Conservation (phyloP, 2,329 filamentous ascomycete species). For the Monosporascus sp. region DNA sequence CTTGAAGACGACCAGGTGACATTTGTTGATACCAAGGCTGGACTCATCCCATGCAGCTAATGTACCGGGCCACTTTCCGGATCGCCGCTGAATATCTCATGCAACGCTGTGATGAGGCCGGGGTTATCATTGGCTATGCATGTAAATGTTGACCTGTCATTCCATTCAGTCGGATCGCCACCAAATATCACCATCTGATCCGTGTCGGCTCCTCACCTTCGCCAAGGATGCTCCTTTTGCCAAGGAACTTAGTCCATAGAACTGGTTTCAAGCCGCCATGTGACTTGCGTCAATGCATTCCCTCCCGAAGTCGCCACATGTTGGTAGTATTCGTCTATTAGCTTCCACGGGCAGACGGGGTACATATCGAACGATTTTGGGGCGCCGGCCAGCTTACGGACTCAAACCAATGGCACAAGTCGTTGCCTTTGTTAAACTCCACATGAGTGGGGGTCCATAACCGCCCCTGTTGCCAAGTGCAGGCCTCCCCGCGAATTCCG, state of each 20-base stretch:
- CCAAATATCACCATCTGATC: not conserved
- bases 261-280: too few relatives aligned
- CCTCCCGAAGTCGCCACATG: too few relatives aligned
- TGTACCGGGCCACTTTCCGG: not conserved
- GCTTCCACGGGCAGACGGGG: too few relatives aligned
- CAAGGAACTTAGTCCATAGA: too few relatives aligned
- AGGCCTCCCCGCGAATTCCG: constrained; percentile 5
- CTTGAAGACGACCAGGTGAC: not conserved
- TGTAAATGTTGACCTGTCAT: not conserved
- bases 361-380: too few relatives aligned
- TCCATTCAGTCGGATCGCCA: not conserved
- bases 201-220: not conserved
- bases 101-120: not conserved
- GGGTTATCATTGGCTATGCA: not conserved
- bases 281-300: too few relatives aligned
- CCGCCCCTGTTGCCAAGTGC: not conserved
- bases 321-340: too few relatives aligned
- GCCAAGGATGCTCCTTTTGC: too few relatives aligned
- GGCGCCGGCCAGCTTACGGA: too few relatives aligned
- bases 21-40: too few relatives aligned
- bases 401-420: not conserved
- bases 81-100: not conserved
- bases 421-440: not conserved
- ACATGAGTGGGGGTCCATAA: not conserved
- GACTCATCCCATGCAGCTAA: not conserved